Evolutionary conservation across 2,329 filamentous ascomycete species (phyloP).

Genomic region (Nannizziopsis arthrosporioides): DNA sequence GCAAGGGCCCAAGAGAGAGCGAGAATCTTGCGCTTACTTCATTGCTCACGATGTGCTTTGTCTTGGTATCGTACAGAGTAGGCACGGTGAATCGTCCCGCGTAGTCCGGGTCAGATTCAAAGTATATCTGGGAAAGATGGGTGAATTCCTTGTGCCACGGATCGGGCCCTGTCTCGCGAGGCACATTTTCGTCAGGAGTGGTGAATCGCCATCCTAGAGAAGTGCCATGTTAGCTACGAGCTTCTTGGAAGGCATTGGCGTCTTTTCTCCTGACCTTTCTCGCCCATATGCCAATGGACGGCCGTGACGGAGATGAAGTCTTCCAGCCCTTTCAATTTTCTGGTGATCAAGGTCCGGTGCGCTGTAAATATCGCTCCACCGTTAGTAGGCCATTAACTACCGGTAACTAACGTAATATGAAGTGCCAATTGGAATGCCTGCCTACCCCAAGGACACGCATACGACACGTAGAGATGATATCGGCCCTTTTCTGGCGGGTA

Average conservation of each 20-base stretch:
- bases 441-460: constrained; percentile 78
- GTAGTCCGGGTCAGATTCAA: constrained; percentile 60
- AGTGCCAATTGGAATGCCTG: constrained; percentile 2
- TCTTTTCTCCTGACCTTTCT: constrained; percentile 42
- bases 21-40: constrained; percentile 43
- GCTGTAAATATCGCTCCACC: constrained; percentile 40
- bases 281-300: constrained; percentile 86
- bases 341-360: constrained; percentile 72
- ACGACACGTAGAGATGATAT: constrained; percentile 91
- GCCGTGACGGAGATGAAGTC: constrained; percentile 65
- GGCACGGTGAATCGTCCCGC: constrained; percentile 76
- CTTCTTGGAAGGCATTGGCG: background rate
- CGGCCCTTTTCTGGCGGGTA: constrained; percentile 78
- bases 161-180: constrained; percentile 42
- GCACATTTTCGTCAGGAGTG: constrained; percentile 46
- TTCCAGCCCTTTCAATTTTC: constrained; percentile 84
- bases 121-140: constrained; percentile 69
- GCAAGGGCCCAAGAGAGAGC: background rate
- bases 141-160: constrained; percentile 53
- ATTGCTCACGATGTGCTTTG: constrained; percentile 71
- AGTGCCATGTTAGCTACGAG: constrained; percentile 12
- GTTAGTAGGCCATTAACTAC: background rate
- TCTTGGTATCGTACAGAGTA: constrained; percentile 61
- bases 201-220: constrained; percentile 68
- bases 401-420: background rate